Evolutionary conservation across 495 filamentous ascomycete species (phyloP), one percentile per base, ranked within the genome.

Genomic region (Parachaetomium inaequale): DNA sequence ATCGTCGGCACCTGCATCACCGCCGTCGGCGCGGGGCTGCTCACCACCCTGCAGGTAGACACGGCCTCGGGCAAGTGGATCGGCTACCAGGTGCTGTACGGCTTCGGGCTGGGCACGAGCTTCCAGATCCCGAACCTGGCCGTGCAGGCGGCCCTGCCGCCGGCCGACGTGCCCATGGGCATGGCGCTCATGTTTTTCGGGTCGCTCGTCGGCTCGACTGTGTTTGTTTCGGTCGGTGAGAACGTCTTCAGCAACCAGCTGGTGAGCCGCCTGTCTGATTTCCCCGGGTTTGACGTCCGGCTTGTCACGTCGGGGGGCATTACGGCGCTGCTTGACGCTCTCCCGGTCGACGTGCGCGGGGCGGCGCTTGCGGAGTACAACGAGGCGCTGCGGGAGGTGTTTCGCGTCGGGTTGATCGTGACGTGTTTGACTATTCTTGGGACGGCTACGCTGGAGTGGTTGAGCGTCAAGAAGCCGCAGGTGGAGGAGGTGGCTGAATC

Each of bases 301-400:
- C 52, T 82, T 32, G 75, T 92, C 1, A 67, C 84, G 7, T 63
- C 77, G 6, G 69, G 57, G 23, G 91, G 91, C 17, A 90, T 88
- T 1, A 93, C 89, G 3, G 76, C 79, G 65, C 66, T 94, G 21
- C 82, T 85, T 49, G 63, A 74, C 5, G 66, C 76, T 12, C 78
- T 90, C 26, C 69, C 81, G 0, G 31, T 68, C 0, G 62, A 78
- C 5, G 68, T 75, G 36, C 74, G 87, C 26, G 63, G 72, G 0
- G 65, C 63, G 0, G 87, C 89, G 10, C 60, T 91, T 25, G 19
- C 63, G 5, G 87, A 86, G 0, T 96, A 94, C 70, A 92, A 90
- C 61, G 72, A 79, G 21, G 80, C 88, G 1, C 68, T 96, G 21
- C 82, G 81, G 4, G 64, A 81, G 58, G 83, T 85, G 0, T 93